Base-by-base conservation (phyloP, 169 alveolate genomes). In the Fabrea salina region DNA sequence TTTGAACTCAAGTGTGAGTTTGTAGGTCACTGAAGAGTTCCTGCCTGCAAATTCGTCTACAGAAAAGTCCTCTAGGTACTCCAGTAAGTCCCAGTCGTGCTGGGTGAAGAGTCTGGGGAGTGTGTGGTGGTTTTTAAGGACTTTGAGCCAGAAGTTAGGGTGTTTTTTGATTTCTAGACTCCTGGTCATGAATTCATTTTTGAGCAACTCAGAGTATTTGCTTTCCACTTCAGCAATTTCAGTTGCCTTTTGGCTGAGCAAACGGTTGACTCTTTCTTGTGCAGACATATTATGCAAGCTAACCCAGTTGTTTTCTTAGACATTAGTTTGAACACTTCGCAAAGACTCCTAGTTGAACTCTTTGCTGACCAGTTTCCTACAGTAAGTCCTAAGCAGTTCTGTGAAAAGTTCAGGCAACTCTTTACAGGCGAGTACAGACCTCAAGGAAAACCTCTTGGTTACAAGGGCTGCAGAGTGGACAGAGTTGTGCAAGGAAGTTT, bases 121-220 rank as follows among this genome's bases (percentile, higher is more conserved):
- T n/a, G 74, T 61, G 25, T 61, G 74, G 39, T 61, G 74, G 39
- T 61, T 61, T 35, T 51, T 61, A 30, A 61, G n/a, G 74, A 27
- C 44, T 5, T 35, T 61, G 7, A 16, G 7, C 49, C 74, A 61
- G 39, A 61, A 61, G 22, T 22, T 11, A 61, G 74, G 74, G 25
- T 16, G 11, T 61, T 35, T 61, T 51, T 61, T 61, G 11, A 61
- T 11, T 35, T 61, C 74, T 2, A 61, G n/a, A 32, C 54, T 33
- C 3, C 74, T 16, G 50, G 32, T 27, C 13, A 61, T 19, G 39
- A 16, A 61, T 37, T 61, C 74, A 4, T 61, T 22, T 61, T 61
- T 61, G 11, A 61, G 50, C 25, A 61, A 13, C 25, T 61, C 74
- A 32, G 32, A 37, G 50, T 61, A 61, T 37, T 61, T 61, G 11